phyloP scores from a whole-genome alignment of 2,329 filamentous ascomycete genomes.

The Hypoxylon sp. region DNA sequence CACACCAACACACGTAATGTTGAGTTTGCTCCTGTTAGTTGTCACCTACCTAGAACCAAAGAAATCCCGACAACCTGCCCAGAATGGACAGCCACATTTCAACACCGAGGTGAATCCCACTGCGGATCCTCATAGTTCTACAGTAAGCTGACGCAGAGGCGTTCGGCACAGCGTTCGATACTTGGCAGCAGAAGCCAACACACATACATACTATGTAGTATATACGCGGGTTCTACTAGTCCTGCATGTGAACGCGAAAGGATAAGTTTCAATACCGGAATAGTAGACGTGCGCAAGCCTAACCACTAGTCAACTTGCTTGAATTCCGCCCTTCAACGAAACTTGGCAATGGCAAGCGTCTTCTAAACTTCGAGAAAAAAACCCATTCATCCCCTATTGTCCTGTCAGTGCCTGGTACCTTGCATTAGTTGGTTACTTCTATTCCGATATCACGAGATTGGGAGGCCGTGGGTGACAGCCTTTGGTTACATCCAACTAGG shows the following conservation, averaged over 20 bases:
- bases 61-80: constrained; percentile 20
- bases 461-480: constrained; percentile 23
- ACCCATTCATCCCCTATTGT: constrained; percentile 24
- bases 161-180: constrained; percentile 3
- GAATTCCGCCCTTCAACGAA: constrained; percentile 5
- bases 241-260: not conserved
- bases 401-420: constrained; percentile 37
- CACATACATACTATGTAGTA: too few relatives aligned
- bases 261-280: too few relatives aligned
- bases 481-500: constrained; percentile 27
- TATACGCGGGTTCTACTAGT: too few relatives aligned
- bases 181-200: constrained; percentile 14
- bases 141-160: constrained; percentile 29
- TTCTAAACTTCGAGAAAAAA: constrained; percentile 6
- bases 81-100: constrained; percentile 23
- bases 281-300: too few relatives aligned
- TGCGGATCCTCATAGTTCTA: constrained; percentile 25
- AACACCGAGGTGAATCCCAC: constrained; percentile 15
- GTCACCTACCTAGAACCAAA: constrained; percentile 9
- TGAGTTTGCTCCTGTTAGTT: constrained; percentile 4
- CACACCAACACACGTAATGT: not conserved
- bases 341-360: constrained; percentile 25
- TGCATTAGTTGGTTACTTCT: constrained; percentile 38
- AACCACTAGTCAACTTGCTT: not conserved
- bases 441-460: constrained; percentile 38